Percentiles rank a stretch among this genome's conserved stretches.
Evolutionary conservation across 169 alveolate genomes (phyloP).

Genomic region (Theileria parva): DNA sequence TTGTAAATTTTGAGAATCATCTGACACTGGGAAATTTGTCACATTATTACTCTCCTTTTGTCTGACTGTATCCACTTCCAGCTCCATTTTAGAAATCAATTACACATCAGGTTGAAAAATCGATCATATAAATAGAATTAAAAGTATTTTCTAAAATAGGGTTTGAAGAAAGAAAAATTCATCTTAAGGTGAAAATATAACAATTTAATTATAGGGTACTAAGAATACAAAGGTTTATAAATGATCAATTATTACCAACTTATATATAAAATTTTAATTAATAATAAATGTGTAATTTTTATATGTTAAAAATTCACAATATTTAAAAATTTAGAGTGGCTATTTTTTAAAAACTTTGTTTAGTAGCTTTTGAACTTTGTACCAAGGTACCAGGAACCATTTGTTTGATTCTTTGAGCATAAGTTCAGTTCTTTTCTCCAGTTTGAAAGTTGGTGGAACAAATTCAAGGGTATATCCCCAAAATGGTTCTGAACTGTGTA

Average conservation of each 20-base stretch:
- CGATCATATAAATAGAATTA: neutral
- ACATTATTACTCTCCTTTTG: neutral
- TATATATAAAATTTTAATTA: no score
- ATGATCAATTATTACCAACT: no score
- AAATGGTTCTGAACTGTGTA: constrained; percentile 33
- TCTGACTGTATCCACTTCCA: neutral
- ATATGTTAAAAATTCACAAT: neutral
- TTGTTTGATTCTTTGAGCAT: constrained; percentile 8
- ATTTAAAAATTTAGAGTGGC: neutral
- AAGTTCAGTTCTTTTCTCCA: constrained; percentile 9
- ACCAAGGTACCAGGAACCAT: constrained; percentile 8
- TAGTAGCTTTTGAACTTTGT: neutral
- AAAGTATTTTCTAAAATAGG: neutral
- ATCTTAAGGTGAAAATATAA: neutral
- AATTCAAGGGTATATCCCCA: constrained; percentile 31
- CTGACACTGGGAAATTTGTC: neutral
- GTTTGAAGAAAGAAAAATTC: neutral
- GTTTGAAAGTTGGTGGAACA: constrained; percentile 8
- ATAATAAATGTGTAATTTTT: neutral
- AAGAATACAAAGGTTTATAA: neutral
- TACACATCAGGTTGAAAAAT: neutral
- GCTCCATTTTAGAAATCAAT: neutral
- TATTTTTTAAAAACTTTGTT: neutral
- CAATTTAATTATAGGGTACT: neutral
- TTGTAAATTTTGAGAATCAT: neutral